Evolutionary conservation across 495 filamentous ascomycete genomes (phyloP), one percentile per base, ranked within the genome.

Genomic region (Parmelia sp.): DNA sequence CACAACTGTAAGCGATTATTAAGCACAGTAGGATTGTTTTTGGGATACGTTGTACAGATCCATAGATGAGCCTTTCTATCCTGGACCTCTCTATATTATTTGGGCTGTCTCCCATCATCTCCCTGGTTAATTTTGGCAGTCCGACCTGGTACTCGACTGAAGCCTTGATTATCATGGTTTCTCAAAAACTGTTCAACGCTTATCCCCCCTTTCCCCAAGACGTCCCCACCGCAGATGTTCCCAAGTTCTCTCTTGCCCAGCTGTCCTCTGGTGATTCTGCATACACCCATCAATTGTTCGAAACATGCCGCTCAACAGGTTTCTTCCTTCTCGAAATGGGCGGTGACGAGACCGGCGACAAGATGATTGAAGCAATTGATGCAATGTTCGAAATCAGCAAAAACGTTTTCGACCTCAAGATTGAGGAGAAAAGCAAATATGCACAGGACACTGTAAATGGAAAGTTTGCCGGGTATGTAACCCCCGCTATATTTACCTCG

Each of bases 271-370:
- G 76, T 8, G 73, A 82, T 61, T 27, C 63, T 1, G 66, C 60
- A 10, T 84, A 86, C 66, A 67, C 69, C 10, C 64, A 75, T n/a
- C 70, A 76, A 25, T 74, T 82, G 27, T 82, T 77, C 67, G 59
- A 72, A 42, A 76, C 64, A 31, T 61, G 59, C 47, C 31, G 56
- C 8, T 42, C 44, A 19, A 57, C 47, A 27, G 68, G 66, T 35
- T 70, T 70, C 58, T 66, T 66, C 45, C 60, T 62, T 36, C 57
- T 70, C 10, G 62, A 68, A 31, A 37, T 70, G 31, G 21, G 56
- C 27, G 67, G 53, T 23, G 45, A 56, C 27, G 21, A 23, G n/a
- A 58, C 61, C 60, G 68, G 68, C 31, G 61, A 67, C 37, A 1
- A 63, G 15, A 57, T 69, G 21, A 42, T 71, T 6, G 25, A 64